Conservation (phyloP, 208 protist species). For the Acanthamoeba triangularis region DNA sequence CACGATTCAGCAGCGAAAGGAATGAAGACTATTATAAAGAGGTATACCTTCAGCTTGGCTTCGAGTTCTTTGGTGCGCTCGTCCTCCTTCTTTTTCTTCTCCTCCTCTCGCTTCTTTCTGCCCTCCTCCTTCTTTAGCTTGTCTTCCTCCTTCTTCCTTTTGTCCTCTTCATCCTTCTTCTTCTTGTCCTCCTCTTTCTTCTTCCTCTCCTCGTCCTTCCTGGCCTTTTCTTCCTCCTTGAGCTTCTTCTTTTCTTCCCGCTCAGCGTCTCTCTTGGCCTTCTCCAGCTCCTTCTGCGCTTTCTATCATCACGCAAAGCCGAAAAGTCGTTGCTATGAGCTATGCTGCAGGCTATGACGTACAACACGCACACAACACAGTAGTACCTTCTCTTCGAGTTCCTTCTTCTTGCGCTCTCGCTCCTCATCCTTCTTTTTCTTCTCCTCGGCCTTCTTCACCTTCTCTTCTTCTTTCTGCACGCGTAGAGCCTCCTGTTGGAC, state of each 20-base stretch:
- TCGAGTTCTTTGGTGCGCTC: too few relatives aligned
- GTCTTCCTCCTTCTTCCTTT: neutral
- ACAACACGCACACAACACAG: too few relatives aligned
- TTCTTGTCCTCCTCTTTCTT: constrained; percentile 4
- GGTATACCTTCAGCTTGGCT: neutral
- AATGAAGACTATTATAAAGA: too few relatives aligned
- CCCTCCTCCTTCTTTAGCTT: constrained; percentile 36
- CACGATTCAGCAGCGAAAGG: too few relatives aligned
- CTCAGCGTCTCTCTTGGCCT: constrained; percentile 7
- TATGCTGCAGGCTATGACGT: too few relatives aligned
- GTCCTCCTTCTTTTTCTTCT: neutral
- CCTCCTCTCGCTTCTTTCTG: neutral
- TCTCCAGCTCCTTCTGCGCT: neutral
- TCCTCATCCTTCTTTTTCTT: neutral
- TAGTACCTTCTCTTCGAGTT: constrained; percentile 18
- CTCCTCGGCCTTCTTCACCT: constrained; percentile 22
- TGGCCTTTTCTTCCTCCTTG: neutral
- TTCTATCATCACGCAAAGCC: neutral
- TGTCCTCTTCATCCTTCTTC: neutral
- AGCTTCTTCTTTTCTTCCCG: neutral
- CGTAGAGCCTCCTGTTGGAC: neutral
- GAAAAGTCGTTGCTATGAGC: neutral
- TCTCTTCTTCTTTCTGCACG: constrained; percentile 30
- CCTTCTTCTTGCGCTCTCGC: constrained; percentile 12
- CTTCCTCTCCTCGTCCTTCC: neutral